phyloP scores from a whole-genome alignment of 2,329 filamentous ascomycete genomes.

The Beauveria scarabaeidicola region DNA sequence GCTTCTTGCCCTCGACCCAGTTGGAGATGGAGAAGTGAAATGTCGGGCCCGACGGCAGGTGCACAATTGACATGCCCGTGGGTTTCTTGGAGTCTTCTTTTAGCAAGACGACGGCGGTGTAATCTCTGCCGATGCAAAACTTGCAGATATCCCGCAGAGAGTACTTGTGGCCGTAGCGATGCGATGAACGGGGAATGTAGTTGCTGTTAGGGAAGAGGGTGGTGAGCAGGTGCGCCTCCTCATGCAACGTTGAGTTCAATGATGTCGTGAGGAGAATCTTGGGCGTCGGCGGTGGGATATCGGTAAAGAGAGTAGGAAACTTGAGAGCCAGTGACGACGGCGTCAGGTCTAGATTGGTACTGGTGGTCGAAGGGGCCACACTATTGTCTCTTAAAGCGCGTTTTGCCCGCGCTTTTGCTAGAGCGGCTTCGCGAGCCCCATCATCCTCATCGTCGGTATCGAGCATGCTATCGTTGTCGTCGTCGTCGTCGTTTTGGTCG shows the following conservation, averaged over 20 bases:
- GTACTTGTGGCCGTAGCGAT: constrained; percentile 83
- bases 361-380: constrained; percentile 49
- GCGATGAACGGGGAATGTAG: constrained; percentile 79
- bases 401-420: constrained; percentile 36
- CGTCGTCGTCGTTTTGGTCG: constrained; percentile 30
- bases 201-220: constrained; percentile 76
- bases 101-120: constrained; percentile 74
- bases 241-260: constrained; percentile 79
- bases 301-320: constrained; percentile 54
- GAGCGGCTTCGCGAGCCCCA: constrained; percentile 34
- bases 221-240: constrained; percentile 70
- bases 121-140: constrained; percentile 74
- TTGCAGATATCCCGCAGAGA: constrained; percentile 81
- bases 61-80: constrained; percentile 72
- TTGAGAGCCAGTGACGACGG: constrained; percentile 51
- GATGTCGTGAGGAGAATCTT: constrained; percentile 91
- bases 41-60: constrained; percentile 77
- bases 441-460: constrained; percentile 52
- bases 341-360: constrained; percentile 56
- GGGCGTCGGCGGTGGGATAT: constrained; percentile 52
- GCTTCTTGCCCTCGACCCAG: constrained; percentile 79
- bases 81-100: constrained; percentile 86
- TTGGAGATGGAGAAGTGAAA: constrained; percentile 89
- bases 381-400: constrained; percentile 41
- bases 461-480: constrained; percentile 72